Percentiles rank a stretch among this genome's conserved stretches.
Conservation (phyloP, 441 rosid genomes). For the Euphorbia schlechtendalii region DNA sequence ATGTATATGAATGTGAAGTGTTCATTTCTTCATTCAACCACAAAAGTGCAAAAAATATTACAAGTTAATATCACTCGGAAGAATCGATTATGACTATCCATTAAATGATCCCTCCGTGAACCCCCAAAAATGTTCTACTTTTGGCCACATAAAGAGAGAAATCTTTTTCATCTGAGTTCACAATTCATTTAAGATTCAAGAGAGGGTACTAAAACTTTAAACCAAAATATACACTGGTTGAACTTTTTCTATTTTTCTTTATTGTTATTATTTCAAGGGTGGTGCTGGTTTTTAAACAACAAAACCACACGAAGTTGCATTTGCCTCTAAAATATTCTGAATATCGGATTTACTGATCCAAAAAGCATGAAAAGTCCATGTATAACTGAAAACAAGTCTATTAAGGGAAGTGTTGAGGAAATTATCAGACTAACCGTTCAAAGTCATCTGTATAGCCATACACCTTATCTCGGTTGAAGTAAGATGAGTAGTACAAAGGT, state of each 20-base stretch:
- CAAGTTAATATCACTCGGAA: neutral
- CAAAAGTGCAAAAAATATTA: neutral
- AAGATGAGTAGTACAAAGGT: slow-evolving; percentile 55
- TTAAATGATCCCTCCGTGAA: neutral
- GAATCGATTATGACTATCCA: neutral
- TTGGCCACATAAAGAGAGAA: neutral
- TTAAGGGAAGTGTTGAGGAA: slow-evolving; percentile 3
- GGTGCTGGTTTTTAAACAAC: no score
- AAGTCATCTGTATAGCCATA: slow-evolving; percentile 78
- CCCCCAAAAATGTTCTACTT: neutral
- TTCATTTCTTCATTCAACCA: neutral
- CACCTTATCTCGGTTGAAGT: slow-evolving; percentile 58
- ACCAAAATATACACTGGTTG: neutral
- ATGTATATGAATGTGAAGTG: neutral
- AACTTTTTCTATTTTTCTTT: no score
- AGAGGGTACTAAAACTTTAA: neutral
- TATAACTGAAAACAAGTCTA: neutral
- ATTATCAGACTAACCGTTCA: slow-evolving; percentile 49
- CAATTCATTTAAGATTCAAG: neutral
- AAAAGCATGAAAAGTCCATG: slow-evolving; percentile 4
- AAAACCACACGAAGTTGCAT: no score
- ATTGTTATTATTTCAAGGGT: no score
- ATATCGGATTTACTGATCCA: neutral
- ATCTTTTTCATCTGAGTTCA: neutral
- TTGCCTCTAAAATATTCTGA: neutral